Conservation (phyloP, 257 asterid genomes). For the Dorcoceras hygrometricum region DNA sequence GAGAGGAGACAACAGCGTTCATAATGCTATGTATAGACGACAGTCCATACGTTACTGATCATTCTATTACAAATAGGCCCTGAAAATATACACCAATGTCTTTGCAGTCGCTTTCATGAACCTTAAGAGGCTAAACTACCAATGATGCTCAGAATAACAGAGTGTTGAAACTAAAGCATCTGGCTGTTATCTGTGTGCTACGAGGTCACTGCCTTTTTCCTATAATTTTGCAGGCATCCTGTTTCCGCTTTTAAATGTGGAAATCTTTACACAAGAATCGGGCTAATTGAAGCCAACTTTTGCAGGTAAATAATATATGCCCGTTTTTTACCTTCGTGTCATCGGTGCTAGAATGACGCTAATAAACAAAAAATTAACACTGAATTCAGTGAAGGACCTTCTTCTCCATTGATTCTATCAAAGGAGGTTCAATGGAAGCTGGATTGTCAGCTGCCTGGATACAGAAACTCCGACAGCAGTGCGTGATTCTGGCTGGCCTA, state of each 20-base stretch:
- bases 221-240: too few species aligned
- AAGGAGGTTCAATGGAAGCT: slow-evolving; percentile 47
- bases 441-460: slow-evolving; percentile 45
- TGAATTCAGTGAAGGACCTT: slow-evolving; percentile 47
- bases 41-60: neutral
- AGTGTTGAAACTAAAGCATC: neutral
- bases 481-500: slow-evolving; percentile 18
- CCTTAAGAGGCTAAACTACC: neutral
- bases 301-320: neutral
- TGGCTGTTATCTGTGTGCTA: neutral
- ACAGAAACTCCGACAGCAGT: slow-evolving; percentile 45
- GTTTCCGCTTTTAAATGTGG: slow-evolving; percentile 3
- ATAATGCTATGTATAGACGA: slow-evolving; percentile 8
- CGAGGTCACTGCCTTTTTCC: neutral
- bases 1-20: slow-evolving; percentile 1
- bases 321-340: neutral
- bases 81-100: neutral
- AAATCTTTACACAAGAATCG: neutral
- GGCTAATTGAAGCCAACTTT: neutral
- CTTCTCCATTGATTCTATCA: slow-evolving; percentile 78
- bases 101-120: neutral
- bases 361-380: neutral
- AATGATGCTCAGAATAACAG: neutral
- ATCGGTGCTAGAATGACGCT: neutral
- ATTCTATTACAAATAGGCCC: neutral